These are phyloP conservation scores for Pythium oligandrum DNA, from an alignment of 352 stramenopile genomes.

Conservation along the genomic window DNA sequence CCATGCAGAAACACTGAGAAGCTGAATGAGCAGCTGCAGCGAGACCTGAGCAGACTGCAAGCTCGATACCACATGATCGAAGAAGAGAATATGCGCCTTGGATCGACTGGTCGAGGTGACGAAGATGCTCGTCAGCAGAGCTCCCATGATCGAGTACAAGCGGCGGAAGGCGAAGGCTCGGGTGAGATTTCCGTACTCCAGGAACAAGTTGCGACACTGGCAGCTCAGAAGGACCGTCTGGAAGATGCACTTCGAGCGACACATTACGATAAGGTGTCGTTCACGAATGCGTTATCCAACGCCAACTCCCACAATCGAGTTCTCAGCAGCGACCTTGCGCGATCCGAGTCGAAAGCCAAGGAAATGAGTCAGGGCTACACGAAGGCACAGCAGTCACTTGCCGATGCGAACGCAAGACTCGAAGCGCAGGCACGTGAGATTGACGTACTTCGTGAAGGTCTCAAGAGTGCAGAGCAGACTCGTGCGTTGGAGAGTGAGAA, in stretches of 20 bases:
- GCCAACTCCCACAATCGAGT: constrained; percentile 75
- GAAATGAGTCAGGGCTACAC: constrained; percentile 29
- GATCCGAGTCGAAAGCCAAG: constrained; percentile 49
- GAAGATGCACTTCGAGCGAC: constrained; percentile 68
- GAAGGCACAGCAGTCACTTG: constrained; percentile 40
- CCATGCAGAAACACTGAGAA: constrained; percentile 33
- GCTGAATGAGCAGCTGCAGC: constrained; percentile 41
- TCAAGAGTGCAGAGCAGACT: constrained; percentile 55
- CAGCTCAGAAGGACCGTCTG: constrained; percentile 52
- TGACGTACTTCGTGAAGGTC: constrained; percentile 47
- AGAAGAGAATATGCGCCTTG: constrained; percentile 33
- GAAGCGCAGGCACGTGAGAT: constrained; percentile 43
- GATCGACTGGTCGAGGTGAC: constrained; percentile 2
- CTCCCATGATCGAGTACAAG: constrained; percentile 3
- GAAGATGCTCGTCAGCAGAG: constrained; percentile 1
- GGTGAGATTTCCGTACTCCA: constrained; percentile 20
- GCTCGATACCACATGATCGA: constrained; percentile 45
- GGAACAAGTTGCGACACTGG: constrained; percentile 50
- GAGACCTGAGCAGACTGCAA: constrained; percentile 42
- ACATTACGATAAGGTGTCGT: constrained; percentile 83
- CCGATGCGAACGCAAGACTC: constrained; percentile 30
- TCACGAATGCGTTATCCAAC: constrained; percentile 73
- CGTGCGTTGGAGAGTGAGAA: constrained; percentile 59
- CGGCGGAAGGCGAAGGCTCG: not conserved
- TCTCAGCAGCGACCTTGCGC: constrained; percentile 50